Evolutionary conservation across 176 grass and related monocot species (phyloP).

Genomic region (Panicum miliaceum): DNA sequence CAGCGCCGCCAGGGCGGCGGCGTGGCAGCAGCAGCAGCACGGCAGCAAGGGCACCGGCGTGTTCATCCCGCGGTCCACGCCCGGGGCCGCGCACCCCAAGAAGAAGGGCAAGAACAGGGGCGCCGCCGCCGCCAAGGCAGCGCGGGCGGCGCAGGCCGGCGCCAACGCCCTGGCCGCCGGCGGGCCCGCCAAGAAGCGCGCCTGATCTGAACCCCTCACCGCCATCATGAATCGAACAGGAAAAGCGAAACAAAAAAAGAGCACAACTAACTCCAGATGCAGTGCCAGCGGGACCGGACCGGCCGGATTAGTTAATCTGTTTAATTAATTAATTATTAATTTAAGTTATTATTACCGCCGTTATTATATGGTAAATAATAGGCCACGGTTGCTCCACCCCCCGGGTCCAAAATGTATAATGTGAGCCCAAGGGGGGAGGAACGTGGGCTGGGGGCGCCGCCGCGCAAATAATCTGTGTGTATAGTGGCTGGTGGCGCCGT

Average conservation of each 20-base stretch:
- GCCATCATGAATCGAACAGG: too few relatives aligned
- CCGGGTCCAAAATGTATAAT: slow-evolving; percentile 36
- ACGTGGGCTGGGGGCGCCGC: background rate
- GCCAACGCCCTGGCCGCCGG: background rate
- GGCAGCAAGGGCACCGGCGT: slow-evolving; percentile 71
- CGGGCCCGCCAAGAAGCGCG: background rate
- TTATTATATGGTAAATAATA: slow-evolving; percentile 46
- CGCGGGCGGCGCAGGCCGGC: background rate
- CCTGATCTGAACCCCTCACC: background rate
- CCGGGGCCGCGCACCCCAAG: slow-evolving; percentile 34
- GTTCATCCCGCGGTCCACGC: slow-evolving; percentile 62
- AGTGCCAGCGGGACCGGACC: background rate
- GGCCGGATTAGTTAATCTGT: slow-evolving; percentile 34
- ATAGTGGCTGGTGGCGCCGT: slow-evolving; percentile 16
- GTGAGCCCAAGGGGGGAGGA: slow-evolving; percentile 25
- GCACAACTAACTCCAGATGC: slow-evolving; percentile 49
- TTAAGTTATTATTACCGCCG: background rate
- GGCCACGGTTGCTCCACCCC: slow-evolving; percentile 17
- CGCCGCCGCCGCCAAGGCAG: slow-evolving; percentile 30
- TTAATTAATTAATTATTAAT: slow-evolving; percentile 39
- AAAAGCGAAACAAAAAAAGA: background rate
- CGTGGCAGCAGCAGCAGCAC: slow-evolving; percentile 38
- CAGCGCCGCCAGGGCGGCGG: background rate
- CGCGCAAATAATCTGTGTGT: slow-evolving; percentile 34
- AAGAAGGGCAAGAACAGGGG: slow-evolving; percentile 35